Evolutionary conservation across 352 stramenopile species (phyloP).

Genomic region (Pythium insidiosum): DNA sequence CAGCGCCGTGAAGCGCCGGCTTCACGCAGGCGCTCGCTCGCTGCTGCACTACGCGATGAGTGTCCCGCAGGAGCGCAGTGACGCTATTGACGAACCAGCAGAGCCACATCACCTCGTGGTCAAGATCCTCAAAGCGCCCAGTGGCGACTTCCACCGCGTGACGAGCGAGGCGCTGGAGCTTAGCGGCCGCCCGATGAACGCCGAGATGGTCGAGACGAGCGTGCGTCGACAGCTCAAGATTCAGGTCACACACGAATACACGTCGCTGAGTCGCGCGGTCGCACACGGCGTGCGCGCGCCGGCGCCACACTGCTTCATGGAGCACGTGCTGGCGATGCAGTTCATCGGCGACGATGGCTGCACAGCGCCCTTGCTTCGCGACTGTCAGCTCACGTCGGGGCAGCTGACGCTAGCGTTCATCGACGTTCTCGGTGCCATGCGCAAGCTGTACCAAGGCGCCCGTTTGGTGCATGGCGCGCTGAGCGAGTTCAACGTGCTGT

Average conservation of each 20-base stretch:
- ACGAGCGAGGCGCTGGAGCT: constrained; percentile 37
- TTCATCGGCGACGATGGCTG: constrained; percentile 37
- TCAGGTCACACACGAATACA: constrained; percentile 42
- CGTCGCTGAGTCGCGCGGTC: constrained; percentile 24
- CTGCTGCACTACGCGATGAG: constrained; percentile 45
- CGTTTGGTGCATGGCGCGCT: constrained; percentile 47
- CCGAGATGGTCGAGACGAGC: constrained; percentile 46
- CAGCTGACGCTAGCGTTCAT: constrained; percentile 35
- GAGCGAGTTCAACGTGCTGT: constrained; percentile 66
- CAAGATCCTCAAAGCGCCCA: constrained; percentile 72
- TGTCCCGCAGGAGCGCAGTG: constrained; percentile 4
- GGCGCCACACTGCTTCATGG: constrained; percentile 26
- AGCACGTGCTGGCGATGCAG: constrained; percentile 44
- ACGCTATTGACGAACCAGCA: constrained; percentile 10
- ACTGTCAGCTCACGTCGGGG: constrained; percentile 30
- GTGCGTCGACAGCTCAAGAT: constrained; percentile 52
- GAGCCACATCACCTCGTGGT: constrained; percentile 15
- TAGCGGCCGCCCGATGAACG: constrained; percentile 23
- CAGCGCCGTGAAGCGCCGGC: constrained; percentile 27
- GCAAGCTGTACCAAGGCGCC: constrained; percentile 38
- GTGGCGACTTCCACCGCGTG: constrained; percentile 34
- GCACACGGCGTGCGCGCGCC: constrained; percentile 24
- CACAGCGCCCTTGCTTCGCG: constrained; percentile 27
- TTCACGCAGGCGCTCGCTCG: constrained; percentile 42
- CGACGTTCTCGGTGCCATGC: constrained; percentile 28